A percentile compares a stretch with the other conserved stretches of the same genome.
Evolutionary conservation across 768 basidiomycete species (phyloP).

Genomic region (Pholiota microspora): DNA sequence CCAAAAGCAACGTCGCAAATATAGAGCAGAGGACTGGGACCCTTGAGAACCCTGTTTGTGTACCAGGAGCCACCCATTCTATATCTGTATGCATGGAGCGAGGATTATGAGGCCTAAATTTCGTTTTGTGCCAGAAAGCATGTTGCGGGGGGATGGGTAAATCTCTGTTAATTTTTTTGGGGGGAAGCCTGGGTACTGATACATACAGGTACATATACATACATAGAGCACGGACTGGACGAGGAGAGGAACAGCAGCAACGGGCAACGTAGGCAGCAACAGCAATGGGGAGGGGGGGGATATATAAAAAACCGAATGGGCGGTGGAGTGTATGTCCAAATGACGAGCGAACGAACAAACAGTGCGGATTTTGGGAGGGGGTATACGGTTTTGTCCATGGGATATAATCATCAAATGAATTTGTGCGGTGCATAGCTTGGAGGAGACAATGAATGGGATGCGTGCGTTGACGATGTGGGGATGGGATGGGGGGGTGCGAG

Average conservation of each 20-base stretch:
- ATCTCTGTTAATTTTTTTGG: background rate
- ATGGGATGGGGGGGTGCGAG: background rate
- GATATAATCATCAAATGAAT: background rate
- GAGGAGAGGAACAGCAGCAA: background rate
- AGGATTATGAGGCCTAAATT: background rate
- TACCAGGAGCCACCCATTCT: background rate
- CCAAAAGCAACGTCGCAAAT: background rate
- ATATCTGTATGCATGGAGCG: no score
- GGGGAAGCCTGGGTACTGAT: constrained; percentile 3
- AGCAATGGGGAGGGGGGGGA: background rate
- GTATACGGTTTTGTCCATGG: constrained; percentile 4
- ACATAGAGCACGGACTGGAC: background rate
- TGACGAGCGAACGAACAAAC: background rate
- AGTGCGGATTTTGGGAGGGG: constrained; percentile 5
- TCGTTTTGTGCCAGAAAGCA: background rate
- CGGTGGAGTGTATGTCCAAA: background rate
- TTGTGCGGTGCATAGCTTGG: background rate
- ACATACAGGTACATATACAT: constrained; percentile 9
- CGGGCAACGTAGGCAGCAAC: no score
- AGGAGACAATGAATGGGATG: background rate
- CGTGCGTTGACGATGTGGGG: background rate
- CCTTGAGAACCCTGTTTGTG: background rate
- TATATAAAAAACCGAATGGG: background rate
- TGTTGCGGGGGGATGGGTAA: background rate
- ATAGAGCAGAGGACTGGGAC: background rate